phyloP scores from a whole-genome alignment of 2,329 filamentous ascomycete genomes.

The Sordariomycetes sp. region DNA sequence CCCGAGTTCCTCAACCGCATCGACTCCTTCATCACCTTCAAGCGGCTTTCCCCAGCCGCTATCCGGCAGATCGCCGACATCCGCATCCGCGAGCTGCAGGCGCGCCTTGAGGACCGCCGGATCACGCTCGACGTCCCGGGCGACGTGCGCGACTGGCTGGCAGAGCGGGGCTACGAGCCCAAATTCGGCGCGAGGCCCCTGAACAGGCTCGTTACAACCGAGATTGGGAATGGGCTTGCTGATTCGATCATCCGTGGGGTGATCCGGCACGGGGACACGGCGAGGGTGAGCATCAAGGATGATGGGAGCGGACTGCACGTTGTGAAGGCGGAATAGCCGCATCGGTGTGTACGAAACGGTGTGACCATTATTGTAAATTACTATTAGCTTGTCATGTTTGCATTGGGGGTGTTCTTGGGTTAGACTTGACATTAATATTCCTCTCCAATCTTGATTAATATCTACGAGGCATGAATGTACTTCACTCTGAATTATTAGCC shows the following conservation, averaged over 20 bases:
- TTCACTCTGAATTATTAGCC: background rate
- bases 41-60: constrained; percentile 66
- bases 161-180: constrained; percentile 81
- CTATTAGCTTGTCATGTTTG: background rate
- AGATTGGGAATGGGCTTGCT: constrained; percentile 81
- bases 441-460: background rate
- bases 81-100: constrained; percentile 72
- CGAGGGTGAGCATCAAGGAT: constrained; percentile 57
- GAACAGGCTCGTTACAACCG: constrained; percentile 80
- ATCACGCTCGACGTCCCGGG: constrained; percentile 65
- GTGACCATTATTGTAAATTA: background rate
- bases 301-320: constrained; percentile 50
- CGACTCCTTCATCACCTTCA: constrained; percentile 95
- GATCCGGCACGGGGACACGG: constrained; percentile 64
- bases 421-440: background rate
- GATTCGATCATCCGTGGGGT: constrained; percentile 86
- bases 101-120: constrained; percentile 71
- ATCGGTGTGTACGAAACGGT: background rate
- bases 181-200: constrained; percentile 84
- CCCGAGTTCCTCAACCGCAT: constrained; percentile 96
- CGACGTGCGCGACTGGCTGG: constrained; percentile 75
- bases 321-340: constrained; percentile 3
- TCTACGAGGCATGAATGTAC: too few species aligned
- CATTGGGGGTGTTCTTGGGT: background rate
- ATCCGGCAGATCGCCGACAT: constrained; percentile 92